Evolutionary conservation across 2,329 filamentous ascomycete species (phyloP), one percentile per base, ranked within the genome.

Genomic region (Penicillium sp.): DNA sequence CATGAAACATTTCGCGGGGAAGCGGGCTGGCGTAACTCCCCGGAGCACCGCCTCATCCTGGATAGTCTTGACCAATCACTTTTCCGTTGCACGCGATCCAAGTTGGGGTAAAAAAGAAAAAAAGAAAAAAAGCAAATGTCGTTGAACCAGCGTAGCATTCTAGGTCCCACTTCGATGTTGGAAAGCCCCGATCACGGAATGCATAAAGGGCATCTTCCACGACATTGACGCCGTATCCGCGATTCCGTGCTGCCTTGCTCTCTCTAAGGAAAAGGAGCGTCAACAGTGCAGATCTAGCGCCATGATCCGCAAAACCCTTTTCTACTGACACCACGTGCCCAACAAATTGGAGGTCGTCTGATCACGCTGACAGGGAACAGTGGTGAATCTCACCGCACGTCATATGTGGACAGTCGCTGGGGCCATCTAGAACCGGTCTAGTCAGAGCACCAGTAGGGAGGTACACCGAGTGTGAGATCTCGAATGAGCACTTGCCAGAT

Each of bases 121-220:
- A 35, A 35, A 18, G n/a, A 31, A 41, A 62, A 60, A 58, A 59
- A 57, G 57, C 50, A 59, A 62, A 60, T 23, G 55, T 53, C 20
- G 40, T 35, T 25, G 45, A 33, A 50, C 35, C 37, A 43, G n/a
- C 50, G 35, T 54, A 40, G 40, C 44, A 42, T 40, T 44, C 27
- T 48, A 37, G 45, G 29, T 35, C 29, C 29, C 45, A 48, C 29
- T n/a, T 35, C 26, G 3, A 3, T 23, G 29, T 7, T 33, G n/a
- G 12, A 33, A 20, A n/a, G 18, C 22, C 20, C 20, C 14, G 20
- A 15, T 48, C 18, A 48, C n/a, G 33, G 33, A 37, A 37, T 23
- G 20, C 26, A 23, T n/a, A 20, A 37, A 33, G 15, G 31, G 45
- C 20, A 48, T 35, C 29, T 33, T 48, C 45, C 45, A 48, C 45